Conservation (phyloP, 495 filamentous ascomycete species). For the Penicillium robsamsonii region DNA sequence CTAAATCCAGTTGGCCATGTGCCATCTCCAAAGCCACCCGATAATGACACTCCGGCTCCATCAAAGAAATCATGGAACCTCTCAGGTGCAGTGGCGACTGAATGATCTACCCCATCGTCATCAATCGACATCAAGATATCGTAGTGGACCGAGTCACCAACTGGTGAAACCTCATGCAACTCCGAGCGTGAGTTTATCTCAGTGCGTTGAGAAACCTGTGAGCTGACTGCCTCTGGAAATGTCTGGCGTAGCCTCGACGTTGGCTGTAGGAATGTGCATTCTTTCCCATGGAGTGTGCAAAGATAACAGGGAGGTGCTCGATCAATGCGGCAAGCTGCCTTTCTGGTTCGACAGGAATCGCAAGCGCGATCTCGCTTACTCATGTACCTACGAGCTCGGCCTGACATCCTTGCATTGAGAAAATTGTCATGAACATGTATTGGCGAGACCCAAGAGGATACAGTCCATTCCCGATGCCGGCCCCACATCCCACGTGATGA, state of each 20-base stretch:
- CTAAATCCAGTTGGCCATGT: conserved; percentile 3
- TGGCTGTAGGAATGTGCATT: conserved; percentile 4
- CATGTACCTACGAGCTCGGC: conserved; percentile 5
- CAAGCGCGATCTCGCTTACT: conserved; percentile 7
- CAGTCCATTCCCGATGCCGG: too few relatives aligned
- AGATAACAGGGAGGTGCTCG: conserved; percentile 7
- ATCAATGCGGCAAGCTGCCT: conserved; percentile 9
- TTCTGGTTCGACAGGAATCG: conserved; percentile 4
- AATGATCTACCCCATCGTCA: neutral
- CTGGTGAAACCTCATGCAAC: neutral
- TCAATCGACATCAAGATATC: conserved; percentile 1
- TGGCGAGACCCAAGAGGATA: neutral
- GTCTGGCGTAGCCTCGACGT: neutral
- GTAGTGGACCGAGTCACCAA: neutral
- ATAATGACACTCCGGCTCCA: neutral
- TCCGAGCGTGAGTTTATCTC: neutral
- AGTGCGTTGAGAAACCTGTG: neutral
- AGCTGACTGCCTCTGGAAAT: neutral
- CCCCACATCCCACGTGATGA: neutral
- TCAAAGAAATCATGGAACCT: neutral
- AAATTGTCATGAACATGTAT: too few relatives aligned
- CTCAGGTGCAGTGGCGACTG: neutral
- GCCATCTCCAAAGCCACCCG: conserved; percentile 2
- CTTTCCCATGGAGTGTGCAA: conserved; percentile 7
- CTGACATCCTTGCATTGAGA: neutral